Evolutionary conservation across 2,329 filamentous ascomycete species (phyloP).

Genomic region (Trichoderma aggressivum): DNA sequence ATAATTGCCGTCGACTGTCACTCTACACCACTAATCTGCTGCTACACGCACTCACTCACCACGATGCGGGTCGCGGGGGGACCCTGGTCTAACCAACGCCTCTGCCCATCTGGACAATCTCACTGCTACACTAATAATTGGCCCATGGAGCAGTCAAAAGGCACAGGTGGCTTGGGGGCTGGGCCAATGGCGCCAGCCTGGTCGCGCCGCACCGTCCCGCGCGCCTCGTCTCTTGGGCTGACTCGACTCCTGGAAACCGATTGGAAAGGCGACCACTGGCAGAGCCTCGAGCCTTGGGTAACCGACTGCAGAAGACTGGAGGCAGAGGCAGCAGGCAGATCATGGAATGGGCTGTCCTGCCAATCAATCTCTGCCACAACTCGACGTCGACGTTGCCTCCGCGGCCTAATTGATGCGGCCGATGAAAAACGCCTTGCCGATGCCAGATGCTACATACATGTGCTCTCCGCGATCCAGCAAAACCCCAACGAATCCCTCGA

Average conservation of each 20-base stretch:
- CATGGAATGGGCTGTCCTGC: background rate
- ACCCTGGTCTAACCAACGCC: background rate
- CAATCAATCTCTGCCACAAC: background rate
- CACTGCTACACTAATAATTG: background rate
- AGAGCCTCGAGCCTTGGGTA: background rate
- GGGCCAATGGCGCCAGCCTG: constrained; percentile 13
- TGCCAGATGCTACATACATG: background rate
- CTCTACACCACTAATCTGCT: background rate
- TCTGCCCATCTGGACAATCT: background rate
- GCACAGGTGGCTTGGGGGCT: constrained; percentile 10
- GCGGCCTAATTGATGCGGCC: background rate
- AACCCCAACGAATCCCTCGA: background rate
- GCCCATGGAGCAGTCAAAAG: background rate
- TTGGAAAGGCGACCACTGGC: background rate
- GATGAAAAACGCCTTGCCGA: background rate
- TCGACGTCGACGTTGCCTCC: background rate
- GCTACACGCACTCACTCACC: background rate
- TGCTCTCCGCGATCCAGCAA: background rate
- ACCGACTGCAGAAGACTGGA: background rate
- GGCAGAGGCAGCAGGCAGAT: background rate
- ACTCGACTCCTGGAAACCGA: background rate
- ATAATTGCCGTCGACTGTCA: background rate
- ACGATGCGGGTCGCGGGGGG: background rate
- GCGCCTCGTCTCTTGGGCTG: constrained; percentile 11
- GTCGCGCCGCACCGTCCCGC: constrained; percentile 18